A percentile compares a stretch with the other conserved stretches of the same genome.
phyloP scores from a whole-genome alignment of 2,329 filamentous ascomycete species.

The Arthroderma sp. region DNA sequence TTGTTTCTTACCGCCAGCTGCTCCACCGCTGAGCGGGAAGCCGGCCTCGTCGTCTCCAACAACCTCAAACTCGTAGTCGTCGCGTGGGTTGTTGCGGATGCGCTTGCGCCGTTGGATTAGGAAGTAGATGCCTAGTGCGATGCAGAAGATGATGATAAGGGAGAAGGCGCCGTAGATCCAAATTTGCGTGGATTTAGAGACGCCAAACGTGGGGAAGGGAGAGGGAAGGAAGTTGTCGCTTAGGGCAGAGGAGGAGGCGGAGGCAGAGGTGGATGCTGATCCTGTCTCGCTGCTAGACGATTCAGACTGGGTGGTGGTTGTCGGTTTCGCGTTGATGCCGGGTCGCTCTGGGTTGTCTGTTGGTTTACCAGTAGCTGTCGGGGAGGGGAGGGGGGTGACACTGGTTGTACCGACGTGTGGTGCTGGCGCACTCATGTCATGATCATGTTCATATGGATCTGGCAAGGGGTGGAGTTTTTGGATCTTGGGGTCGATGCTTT shows the following conservation, averaged over 20 bases:
- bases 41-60: conserved; percentile 68
- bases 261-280: conserved; percentile 15
- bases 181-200: conserved; percentile 70
- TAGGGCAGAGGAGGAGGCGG: conserved; percentile 17
- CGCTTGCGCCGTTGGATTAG: conserved; percentile 66
- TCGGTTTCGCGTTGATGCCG: conserved; percentile 44
- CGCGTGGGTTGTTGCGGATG: conserved; percentile 58
- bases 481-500: conserved; percentile 62
- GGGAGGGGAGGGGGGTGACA: conserved; percentile 36
- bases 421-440: conserved; percentile 54
- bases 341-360: conserved; percentile 55
- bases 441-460: conserved; percentile 65
- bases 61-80: conserved; percentile 89
- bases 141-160: conserved; percentile 77
- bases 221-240: conserved; percentile 54
- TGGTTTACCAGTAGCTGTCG: conserved; percentile 36
- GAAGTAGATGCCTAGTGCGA: conserved; percentile 67
- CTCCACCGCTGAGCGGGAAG: conserved; percentile 31
- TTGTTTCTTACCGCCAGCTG: conserved; percentile 32
- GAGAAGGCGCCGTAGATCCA: conserved; percentile 85
- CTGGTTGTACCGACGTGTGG: conserved; percentile 51
- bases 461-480: conserved; percentile 70
- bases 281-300: conserved; percentile 4
- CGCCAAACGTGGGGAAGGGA: conserved; percentile 79
- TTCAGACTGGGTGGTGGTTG: conserved; percentile 16